Percentiles rank a stretch among this genome's conserved stretches.
Conservation (phyloP, 2,329 filamentous ascomycete species). For the Ploettnerulaceae sp. region DNA sequence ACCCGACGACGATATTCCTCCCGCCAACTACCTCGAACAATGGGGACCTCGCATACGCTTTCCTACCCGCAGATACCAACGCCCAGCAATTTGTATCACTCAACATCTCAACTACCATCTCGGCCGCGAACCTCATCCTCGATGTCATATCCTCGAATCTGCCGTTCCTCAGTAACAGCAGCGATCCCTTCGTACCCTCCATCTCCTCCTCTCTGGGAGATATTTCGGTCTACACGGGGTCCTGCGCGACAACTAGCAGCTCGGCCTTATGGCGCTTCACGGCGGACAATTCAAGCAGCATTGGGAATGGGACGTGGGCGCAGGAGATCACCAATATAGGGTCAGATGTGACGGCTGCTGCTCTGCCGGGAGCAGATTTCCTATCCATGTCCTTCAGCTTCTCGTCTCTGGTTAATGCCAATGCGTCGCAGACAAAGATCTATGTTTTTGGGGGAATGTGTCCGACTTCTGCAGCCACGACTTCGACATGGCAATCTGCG, state of each 20-base stretch:
- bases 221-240: conserved; percentile 68
- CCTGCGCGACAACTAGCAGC: conserved; percentile 53
- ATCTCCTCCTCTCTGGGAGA: conserved; percentile 59
- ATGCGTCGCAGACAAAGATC: conserved; percentile 32
- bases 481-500: conserved; percentile 55
- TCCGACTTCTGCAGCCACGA: conserved; percentile 45
- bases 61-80: conserved; percentile 42
- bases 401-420: conserved; percentile 28
- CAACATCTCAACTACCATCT: conserved; percentile 56
- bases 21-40: conserved; percentile 43
- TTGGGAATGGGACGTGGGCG: conserved; percentile 52
- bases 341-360: conserved; percentile 33
- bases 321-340: conserved; percentile 37
- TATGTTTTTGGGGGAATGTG: conserved; percentile 84
- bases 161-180: conserved; percentile 55
- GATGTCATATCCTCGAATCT: conserved; percentile 51
- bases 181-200: conserved; percentile 60
- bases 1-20: conserved; percentile 67
- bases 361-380: conserved; percentile 47
- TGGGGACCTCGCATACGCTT: conserved; percentile 61
- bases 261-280: conserved; percentile 66
- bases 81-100: conserved; percentile 54
- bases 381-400: conserved; percentile 44
- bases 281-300: conserved; percentile 39
- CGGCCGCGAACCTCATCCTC: conserved; percentile 41